Conservation (phyloP, 1,139 yeast species). For the Blastobotrys capitulatus region DNA sequence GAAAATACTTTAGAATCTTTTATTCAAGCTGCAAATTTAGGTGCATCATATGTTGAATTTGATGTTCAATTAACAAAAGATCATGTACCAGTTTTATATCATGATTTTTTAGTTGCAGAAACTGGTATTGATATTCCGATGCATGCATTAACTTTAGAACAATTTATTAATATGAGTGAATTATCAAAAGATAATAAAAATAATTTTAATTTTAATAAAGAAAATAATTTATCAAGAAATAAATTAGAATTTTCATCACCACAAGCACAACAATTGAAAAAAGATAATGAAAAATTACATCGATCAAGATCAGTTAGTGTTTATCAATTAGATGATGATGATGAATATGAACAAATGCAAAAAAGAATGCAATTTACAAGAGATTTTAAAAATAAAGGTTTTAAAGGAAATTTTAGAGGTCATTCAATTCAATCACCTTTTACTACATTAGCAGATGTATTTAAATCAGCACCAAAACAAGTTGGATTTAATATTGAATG, state of each 20-base stretch:
- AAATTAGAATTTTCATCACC: constrained; percentile 4
- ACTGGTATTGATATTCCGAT: constrained; percentile 95
- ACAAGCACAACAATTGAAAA: constrained; percentile 4
- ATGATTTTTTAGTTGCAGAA: constrained; percentile 92
- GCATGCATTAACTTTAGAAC: constrained; percentile 88
- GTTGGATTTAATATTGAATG: constrained; percentile 95
- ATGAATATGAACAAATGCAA: constrained; percentile 35
- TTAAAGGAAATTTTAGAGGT: constrained; percentile 89
- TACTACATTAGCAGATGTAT: constrained; percentile 80
- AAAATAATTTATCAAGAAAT: neutral
- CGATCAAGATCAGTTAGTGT: constrained; percentile 28
- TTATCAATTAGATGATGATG: constrained; percentile 22
- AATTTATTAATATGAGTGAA: constrained; percentile 52
- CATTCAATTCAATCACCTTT: constrained; percentile 86
- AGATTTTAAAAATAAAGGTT: constrained; percentile 81
- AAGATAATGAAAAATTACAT: constrained; percentile 1
- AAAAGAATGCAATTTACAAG: constrained; percentile 80
- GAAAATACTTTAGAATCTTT: constrained; percentile 95
- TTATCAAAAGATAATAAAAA: constrained; percentile 11
- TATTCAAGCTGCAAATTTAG: constrained; percentile 93
- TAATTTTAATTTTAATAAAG: neutral
- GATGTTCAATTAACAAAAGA: constrained; percentile 97
- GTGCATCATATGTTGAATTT: constrained; percentile 73
- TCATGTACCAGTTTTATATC: constrained; percentile 86
- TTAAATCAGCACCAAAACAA: constrained; percentile 69